These are phyloP conservation scores for Gymnopus androsaceus DNA, from an alignment of 1,284 basidiomycete genomes.

Conservation along the genomic window DNA sequence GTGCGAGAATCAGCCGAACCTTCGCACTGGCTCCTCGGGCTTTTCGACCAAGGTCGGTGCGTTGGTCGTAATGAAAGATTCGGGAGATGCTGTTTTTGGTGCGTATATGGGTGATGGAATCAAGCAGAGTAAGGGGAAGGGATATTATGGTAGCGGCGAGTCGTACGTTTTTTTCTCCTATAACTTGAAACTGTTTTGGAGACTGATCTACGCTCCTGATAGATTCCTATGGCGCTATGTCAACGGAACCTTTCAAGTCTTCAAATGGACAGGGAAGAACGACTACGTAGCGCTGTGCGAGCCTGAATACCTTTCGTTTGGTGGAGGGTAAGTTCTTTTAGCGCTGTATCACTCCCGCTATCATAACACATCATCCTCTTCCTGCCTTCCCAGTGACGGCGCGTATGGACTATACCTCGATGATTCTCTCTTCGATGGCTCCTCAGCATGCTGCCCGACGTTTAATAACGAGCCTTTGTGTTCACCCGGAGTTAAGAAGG, in stretches of 20 bases:
- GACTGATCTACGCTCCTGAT: not conserved
- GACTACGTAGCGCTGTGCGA: slow-evolving; percentile 91
- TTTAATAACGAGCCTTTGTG: slow-evolving; percentile 89
- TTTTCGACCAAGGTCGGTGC: slow-evolving; percentile 38
- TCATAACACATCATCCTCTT: not conserved
- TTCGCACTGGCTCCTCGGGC: slow-evolving; percentile 12
- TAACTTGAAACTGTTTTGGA: not conserved
- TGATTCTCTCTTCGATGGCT: slow-evolving; percentile 78
- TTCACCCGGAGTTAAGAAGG: slow-evolving; percentile 44
- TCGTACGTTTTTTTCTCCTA: slow-evolving; percentile 49
- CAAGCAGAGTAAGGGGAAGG: slow-evolving; percentile 51
- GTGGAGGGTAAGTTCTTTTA: slow-evolving; percentile 74
- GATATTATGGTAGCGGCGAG: slow-evolving; percentile 85
- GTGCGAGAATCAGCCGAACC: slow-evolving; percentile 43
- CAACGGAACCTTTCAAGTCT: slow-evolving; percentile 57
- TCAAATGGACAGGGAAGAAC: slow-evolving; percentile 88
- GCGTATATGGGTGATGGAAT: slow-evolving; percentile 81
- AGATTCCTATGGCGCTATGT: slow-evolving; percentile 78
- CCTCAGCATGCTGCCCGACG: slow-evolving; percentile 82
- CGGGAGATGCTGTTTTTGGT: slow-evolving; percentile 70
- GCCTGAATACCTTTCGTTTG: slow-evolving; percentile 78
- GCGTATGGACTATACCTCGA: slow-evolving; percentile 92
- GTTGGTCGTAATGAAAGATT: slow-evolving; percentile 63
- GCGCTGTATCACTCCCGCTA: not conserved
- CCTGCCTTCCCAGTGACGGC: slow-evolving; percentile 70